These are phyloP conservation scores for Avicennia marina DNA, from an alignment of 257 asterid genomes.

Conservation along the genomic window DNA sequence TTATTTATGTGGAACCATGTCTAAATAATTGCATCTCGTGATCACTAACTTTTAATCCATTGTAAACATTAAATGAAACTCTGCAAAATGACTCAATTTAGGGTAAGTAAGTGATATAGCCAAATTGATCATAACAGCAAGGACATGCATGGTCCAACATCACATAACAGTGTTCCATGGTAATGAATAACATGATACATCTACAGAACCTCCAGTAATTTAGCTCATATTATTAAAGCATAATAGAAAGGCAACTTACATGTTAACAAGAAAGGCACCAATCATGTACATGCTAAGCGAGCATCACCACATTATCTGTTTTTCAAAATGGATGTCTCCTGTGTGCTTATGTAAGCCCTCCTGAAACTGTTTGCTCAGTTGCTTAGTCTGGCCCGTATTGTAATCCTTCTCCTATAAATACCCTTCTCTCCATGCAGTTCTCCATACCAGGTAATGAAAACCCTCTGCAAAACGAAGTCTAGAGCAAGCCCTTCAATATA, in stretches of 20 bases:
- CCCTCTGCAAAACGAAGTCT: slow-evolving; percentile 12
- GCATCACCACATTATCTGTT: slow-evolving; percentile 34
- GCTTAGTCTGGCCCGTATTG: slow-evolving; percentile 27
- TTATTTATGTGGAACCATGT: slow-evolving; percentile 11
- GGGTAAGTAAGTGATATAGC: not conserved
- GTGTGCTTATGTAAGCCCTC: slow-evolving; percentile 46
- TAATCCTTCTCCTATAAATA: slow-evolving; percentile 50
- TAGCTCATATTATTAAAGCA: slow-evolving; percentile 18
- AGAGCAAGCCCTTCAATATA: slow-evolving; percentile 12
- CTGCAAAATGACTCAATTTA: not conserved
- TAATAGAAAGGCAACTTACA: slow-evolving; percentile 18
- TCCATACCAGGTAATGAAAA: slow-evolving; percentile 21
- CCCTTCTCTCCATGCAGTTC: slow-evolving; percentile 39
- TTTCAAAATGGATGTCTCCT: slow-evolving; percentile 22
- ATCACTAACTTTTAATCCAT: slow-evolving; percentile 18
- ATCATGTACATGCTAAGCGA: slow-evolving; percentile 31
- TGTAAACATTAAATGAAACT: not conserved
- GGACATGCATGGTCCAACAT: slow-evolving; percentile 19
- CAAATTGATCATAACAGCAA: slow-evolving; percentile 9
- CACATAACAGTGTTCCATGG: slow-evolving; percentile 16
- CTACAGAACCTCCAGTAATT: slow-evolving; percentile 10
- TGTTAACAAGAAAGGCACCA: slow-evolving; percentile 22
- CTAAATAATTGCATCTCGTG: slow-evolving; percentile 21
- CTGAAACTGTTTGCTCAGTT: slow-evolving; percentile 23
- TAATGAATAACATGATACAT: slow-evolving; percentile 18